Base-by-base conservation (phyloP, 2,329 filamentous ascomycete genomes). In the Chaetomiaceae sp. region DNA sequence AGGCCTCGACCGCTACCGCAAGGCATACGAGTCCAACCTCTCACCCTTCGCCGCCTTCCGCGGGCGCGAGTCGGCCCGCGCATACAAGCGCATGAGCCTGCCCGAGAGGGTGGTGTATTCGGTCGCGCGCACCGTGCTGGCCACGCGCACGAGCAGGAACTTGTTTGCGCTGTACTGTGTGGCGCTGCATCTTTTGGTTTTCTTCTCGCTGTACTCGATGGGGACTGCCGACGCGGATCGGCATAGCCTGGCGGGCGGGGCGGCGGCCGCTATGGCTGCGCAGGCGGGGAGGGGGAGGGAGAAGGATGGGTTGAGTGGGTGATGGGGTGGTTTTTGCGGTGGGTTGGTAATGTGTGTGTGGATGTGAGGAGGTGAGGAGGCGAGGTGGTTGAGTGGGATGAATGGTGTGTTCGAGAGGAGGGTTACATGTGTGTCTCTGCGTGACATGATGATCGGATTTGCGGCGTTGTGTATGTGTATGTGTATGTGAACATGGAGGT, bases 31-130 rank as follows among this genome's bases (percentile, higher is more conserved):
- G 73, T 89, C 88, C 38, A 95, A 94, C 65, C 87, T 99, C 45
- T 96, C 91, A 11, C 94, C 94, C 0, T 99, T 99, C 69, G 91
- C 92, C 23, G 91, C 91, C 3, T 99, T 99, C 74, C 81, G 92
- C 40, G 91, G 92, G n/a, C 83, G 92, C 47, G 95, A 99, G 72
- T 91, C 88, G 34, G 87, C 90, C 6, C 80, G 95, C 44, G 94
- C 92, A 1, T 91, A 96, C 70, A 90, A 91, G 65, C 84, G 91
- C 38, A 95, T 99, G 91, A 92, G 86, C 64, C 74, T 96, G 8
- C 91, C 91, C 0, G 94, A 99, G 71, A 80, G 94, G 36, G 82
- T 90, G 44, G 87, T 99, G 4, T 95, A 95, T 71, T 91, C 91
- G 31, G 80, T 96, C 49, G 96, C 92, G 43, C 82, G 91, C 53